Base-by-base conservation (phyloP, 73 alveolate species). In the Blepharisma japonicum region DNA sequence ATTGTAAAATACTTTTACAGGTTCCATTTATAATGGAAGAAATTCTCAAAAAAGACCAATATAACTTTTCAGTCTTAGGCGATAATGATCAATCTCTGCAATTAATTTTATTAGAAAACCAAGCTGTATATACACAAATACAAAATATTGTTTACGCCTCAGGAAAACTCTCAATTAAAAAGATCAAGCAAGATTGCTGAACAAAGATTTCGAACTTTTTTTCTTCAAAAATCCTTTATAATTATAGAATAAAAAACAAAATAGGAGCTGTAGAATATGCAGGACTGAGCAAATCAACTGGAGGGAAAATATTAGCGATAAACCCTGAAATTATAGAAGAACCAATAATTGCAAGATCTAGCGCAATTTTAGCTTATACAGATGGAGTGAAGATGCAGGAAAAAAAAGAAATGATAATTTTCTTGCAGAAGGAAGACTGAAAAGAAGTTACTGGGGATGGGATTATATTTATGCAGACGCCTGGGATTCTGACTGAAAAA, bases 11-110 rank as follows among this genome's bases (percentile, higher is more conserved):
- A 45, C 80, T 45, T 45, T 70, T 45, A 14, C 56, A 9, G 18
- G 56, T 45, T 70, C 80, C 80, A 70, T 70, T 70, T 70, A 45
- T 70, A 51, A 61, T 61, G 74, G 74, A 61, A 61, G 46, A 14
- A 14, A n/a, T 61, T 61, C 46, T 61, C 2, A 25, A 18, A 18
- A n/a, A 14, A 18, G 74, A 25, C 11, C 38, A 61, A 25, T 25
- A 14, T 20, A 61, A 61, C 74, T 61, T 61, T 25, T n/a, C 14
- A 25, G 23, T 61, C 18, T 39, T 61, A 0, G 46, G 23, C 23
- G 50, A 61, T 11, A 61, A 61, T 25, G 74, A n/a, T 14, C 18
- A 61, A 8, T 20, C 46, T 14, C 4, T 61, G 14, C 74, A 61
- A 61, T n/a, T 61, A 18, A 25, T 61, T 61, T 25, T 61, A 20